Evolutionary conservation across 345 rosid species (phyloP).

Genomic region (Carallia pectinifolia): DNA sequence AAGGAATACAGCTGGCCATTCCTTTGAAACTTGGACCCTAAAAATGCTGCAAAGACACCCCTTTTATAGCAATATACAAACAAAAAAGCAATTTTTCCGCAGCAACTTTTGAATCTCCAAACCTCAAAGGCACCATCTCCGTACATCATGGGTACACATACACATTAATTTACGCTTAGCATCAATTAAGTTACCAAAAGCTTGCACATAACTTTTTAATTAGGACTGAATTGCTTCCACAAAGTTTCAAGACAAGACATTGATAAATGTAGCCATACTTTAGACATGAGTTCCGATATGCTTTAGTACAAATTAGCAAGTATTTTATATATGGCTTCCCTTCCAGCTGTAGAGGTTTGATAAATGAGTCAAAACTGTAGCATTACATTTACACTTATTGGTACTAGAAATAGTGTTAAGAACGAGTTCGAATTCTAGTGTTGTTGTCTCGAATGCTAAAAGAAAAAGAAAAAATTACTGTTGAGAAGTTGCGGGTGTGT

Average conservation of each 20-base stretch:
- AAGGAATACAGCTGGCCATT: constrained; percentile 3
- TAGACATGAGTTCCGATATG: not conserved
- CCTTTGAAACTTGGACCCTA: constrained; percentile 2
- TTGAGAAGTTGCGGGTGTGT: too few relatives aligned
- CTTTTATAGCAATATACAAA: not conserved
- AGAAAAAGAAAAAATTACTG: too few relatives aligned
- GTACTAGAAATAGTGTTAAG: too few relatives aligned
- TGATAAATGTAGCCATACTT: constrained; percentile 10
- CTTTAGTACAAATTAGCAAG: not conserved
- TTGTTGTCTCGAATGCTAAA: too few relatives aligned
- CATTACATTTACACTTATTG: too few relatives aligned
- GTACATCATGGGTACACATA: not conserved
- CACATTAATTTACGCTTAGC: not conserved
- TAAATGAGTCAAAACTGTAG: too few relatives aligned
- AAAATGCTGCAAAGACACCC: not conserved
- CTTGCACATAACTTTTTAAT: not conserved
- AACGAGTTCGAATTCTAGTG: too few relatives aligned
- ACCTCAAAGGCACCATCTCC: constrained; percentile 5
- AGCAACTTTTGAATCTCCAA: not conserved
- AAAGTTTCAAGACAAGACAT: not conserved
- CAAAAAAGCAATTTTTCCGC: not conserved
- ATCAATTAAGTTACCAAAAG: not conserved
- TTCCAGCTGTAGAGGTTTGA: too few relatives aligned
- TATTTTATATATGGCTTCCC: too few relatives aligned
- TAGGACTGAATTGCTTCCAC: not conserved